These are phyloP conservation scores for Laburnicola sp. DNA, from an alignment of 2,329 filamentous ascomycete species.

Conservation along the genomic window DNA sequence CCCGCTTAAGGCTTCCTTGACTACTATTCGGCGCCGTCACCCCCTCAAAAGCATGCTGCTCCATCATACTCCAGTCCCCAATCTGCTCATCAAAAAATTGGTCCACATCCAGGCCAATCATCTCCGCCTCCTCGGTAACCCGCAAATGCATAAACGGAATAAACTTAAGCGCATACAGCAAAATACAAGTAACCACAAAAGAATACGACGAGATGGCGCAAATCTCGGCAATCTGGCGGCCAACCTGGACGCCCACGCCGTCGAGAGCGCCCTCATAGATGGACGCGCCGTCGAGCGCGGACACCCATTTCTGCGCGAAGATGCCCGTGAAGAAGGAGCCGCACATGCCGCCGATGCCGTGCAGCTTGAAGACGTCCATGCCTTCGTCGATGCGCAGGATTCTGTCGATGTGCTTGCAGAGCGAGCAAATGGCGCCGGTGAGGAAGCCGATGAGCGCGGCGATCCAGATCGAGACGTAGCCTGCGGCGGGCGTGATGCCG, in stretches of 20 bases:
- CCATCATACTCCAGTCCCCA: constrained; percentile 53
- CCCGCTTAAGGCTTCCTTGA: background rate
- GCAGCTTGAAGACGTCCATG: constrained; percentile 63
- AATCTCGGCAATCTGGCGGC: constrained; percentile 60
- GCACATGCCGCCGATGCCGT: constrained; percentile 61
- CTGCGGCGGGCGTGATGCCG: constrained; percentile 62
- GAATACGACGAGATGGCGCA: constrained; percentile 57
- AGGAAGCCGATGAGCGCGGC: constrained; percentile 61
- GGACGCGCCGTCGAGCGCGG: constrained; percentile 55
- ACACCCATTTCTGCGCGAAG: constrained; percentile 56
- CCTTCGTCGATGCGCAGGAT: constrained; percentile 61
- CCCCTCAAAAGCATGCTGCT: constrained; percentile 30
- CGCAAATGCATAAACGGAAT: constrained; percentile 59
- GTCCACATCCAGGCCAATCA: constrained; percentile 58
- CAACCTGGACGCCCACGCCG: constrained; percentile 59
- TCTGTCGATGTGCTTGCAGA: constrained; percentile 56
- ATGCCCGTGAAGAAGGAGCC: constrained; percentile 62
- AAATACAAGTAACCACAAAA: constrained; percentile 56
- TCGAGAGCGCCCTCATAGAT: constrained; percentile 55
- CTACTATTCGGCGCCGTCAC: background rate
- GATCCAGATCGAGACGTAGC: constrained; percentile 57
- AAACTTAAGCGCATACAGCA: constrained; percentile 58
- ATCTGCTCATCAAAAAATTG: constrained; percentile 63
- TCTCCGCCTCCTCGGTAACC: constrained; percentile 59
- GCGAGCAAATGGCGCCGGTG: constrained; percentile 56